phyloP scores from a whole-genome alignment of 2,329 filamentous ascomycete genomes.

The Ceratocystis albifundus region DNA sequence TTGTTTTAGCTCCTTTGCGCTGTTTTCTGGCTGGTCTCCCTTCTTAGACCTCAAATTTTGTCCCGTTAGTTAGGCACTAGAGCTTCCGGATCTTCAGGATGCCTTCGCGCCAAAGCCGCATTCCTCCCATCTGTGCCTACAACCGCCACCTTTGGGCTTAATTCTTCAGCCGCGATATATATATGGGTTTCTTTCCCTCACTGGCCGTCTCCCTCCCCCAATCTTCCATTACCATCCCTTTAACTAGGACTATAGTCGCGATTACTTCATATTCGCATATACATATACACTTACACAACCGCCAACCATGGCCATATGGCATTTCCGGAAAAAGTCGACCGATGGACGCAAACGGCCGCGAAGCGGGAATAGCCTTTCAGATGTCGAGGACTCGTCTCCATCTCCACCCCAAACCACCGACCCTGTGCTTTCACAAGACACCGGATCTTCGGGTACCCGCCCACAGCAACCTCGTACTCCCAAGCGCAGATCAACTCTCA shows the following conservation, averaged over 20 bases:
- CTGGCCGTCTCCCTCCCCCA: no score
- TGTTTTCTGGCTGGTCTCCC: not conserved
- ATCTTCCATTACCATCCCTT: no score
- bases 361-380: constrained; percentile 43
- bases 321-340: constrained; percentile 25
- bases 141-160: constrained; percentile 10
- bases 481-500: constrained; percentile 26
- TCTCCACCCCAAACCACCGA: constrained; percentile 31
- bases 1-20: constrained; percentile 2
- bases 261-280: not conserved
- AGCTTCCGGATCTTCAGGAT: constrained; percentile 13
- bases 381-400: constrained; percentile 35
- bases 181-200: not conserved
- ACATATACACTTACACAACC: not conserved
- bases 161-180: not conserved
- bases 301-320: constrained; percentile 24
- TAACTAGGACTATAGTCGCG: no score
- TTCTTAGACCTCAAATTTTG: not conserved
- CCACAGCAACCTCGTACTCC: constrained; percentile 26
- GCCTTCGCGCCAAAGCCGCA: constrained; percentile 18
- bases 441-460: not conserved
- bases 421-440: constrained; percentile 23
- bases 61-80: not conserved
- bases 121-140: constrained; percentile 13
- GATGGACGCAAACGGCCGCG: constrained; percentile 47